Base-by-base conservation (phyloP, 2,329 filamentous ascomycete species). In the Penicillium sp. region DNA sequence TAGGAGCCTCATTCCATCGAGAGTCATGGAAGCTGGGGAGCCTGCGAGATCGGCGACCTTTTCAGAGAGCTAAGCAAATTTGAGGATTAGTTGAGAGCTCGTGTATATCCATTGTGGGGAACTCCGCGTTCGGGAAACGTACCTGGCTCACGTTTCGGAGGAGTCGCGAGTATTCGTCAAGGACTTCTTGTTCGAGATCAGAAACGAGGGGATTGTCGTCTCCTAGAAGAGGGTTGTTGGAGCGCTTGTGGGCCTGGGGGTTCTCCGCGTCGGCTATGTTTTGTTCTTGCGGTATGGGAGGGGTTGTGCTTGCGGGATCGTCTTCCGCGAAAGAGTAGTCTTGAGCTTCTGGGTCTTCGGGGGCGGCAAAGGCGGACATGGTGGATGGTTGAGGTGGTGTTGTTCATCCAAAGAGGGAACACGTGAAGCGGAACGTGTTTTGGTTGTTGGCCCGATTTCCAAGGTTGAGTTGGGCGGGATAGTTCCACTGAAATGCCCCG, bases 141-240 rank as follows among this genome's bases (percentile, higher is more conserved):
- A 93, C 94, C 76, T 88, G 88, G 67, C 95, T 95, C 81, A 99
- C 87, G 69, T 97, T 99, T 63, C 88, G 87, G 0, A 93, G 84
- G 29, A 99, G 76, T 13, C 87, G 82, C 62, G 93, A 85, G 68
- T 99, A 99, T 73, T 99, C 94, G 57, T 97, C 91, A 1, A 99
- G 79, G 1, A 99, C 88, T 69, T 97, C 90, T 72, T 96, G 92
- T 76, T 99, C 92, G 7, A 95, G 82, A 4, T 90, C 87, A 0
- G 86, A 82, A 56, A 96, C 69, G 21, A 69, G 63, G 0, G 70
- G 65, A 49, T 70, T 69, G 12, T 71, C 66, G n/a, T 66, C 54
- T 41, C 68, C 65, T 43, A 75, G 65, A 13, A 75, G 70, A 2
- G 71, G 72, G 52, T 74, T 73, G 39, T 63, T 58, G 23, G 61